A percentile compares a stretch with the other conserved stretches of the same genome.
These are phyloP conservation scores for Verticillium klebahnii DNA, from an alignment of 2,329 filamentous ascomycete genomes.

Conservation along the genomic window DNA sequence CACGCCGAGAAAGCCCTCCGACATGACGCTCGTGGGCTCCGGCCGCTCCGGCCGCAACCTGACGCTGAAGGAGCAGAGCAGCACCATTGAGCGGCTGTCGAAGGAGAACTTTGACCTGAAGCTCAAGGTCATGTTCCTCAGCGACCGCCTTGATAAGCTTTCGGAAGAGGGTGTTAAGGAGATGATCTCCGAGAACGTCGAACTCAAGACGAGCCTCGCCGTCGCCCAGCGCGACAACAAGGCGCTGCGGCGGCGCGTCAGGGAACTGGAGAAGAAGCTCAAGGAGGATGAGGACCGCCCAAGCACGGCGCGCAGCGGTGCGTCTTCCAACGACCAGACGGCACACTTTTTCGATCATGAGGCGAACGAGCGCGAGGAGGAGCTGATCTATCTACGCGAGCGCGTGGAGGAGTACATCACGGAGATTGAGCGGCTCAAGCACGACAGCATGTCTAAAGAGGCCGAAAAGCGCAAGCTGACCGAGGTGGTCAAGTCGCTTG, in stretches of 20 bases:
- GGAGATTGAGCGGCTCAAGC: constrained; percentile 76
- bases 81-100: constrained; percentile 89
- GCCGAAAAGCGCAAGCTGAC: constrained; percentile 82
- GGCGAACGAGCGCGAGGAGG: constrained; percentile 71
- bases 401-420: constrained; percentile 78
- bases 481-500: constrained; percentile 64
- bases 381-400: constrained; percentile 79
- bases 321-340: constrained; percentile 54
- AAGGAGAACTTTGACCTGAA: constrained; percentile 99
- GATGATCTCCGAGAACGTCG: constrained; percentile 96
- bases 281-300: constrained; percentile 61
- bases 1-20: constrained; percentile 51
- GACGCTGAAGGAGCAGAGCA: constrained; percentile 95
- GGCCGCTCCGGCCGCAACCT: constrained; percentile 62
- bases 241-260: constrained; percentile 70
- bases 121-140: constrained; percentile 95
- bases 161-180: constrained; percentile 96
- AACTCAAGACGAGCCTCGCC: constrained; percentile 84
- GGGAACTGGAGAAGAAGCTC: constrained; percentile 80
- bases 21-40: constrained; percentile 46
- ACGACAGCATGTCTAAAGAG: constrained; percentile 74
- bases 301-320: constrained; percentile 51
- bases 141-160: constrained; percentile 85
- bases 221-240: constrained; percentile 91
- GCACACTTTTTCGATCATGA: constrained; percentile 51